phyloP scores from a whole-genome alignment of 2,329 filamentous ascomycete genomes.

The Calonectria montana region DNA sequence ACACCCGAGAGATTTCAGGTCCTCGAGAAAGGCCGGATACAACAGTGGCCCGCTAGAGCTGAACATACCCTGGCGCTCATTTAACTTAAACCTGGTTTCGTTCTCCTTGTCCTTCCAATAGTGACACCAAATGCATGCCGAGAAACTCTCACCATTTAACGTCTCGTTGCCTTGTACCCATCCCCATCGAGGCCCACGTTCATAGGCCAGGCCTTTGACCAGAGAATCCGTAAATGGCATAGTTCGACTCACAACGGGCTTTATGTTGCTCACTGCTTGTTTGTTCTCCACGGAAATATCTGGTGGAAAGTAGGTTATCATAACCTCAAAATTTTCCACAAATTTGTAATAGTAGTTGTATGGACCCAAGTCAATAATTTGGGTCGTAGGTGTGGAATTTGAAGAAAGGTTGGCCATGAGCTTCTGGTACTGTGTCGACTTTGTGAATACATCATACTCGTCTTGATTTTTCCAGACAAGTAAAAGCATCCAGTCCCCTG shows the following conservation, averaged over 20 bases:
- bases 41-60: not conserved
- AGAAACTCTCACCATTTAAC: not conserved
- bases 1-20: not conserved
- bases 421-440: not conserved
- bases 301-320: not conserved
- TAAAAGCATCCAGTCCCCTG: not conserved
- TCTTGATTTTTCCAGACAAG: not conserved
- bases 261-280: not conserved
- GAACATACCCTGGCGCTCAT: not conserved
- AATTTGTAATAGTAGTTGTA: not conserved
- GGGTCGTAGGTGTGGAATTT: not conserved
- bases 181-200: not conserved
- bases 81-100: not conserved
- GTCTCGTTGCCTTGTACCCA: not conserved
- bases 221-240: not conserved
- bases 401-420: not conserved
- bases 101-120: not conserved
- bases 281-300: not conserved
- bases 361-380: not conserved
- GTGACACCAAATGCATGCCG: not conserved
- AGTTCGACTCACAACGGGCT: not conserved
- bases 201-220: not conserved
- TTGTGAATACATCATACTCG: not conserved
- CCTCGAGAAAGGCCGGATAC: not conserved
- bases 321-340: not conserved